Evolutionary conservation across 306 rosid genomes (phyloP), one percentile per base, ranked within the genome.

Genomic region (Medicago ruthenica): DNA sequence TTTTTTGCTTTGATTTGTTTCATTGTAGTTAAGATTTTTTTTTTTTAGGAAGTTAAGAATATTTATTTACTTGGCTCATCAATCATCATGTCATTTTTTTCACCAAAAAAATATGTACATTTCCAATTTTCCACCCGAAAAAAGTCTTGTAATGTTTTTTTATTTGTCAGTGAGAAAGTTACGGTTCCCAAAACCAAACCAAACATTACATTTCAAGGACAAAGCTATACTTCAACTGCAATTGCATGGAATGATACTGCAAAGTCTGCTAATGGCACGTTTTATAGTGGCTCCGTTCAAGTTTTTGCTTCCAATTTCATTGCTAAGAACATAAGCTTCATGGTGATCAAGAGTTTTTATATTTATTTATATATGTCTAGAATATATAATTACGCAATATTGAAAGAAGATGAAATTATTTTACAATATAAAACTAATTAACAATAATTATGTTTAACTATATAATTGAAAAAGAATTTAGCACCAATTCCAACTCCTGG

Each of bases 401-500:
- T 27, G 17, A 69, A 22, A 41, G 34, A 59, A 55, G 58, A 72
- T 37, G 37, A 16, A 22, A 75, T 24, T 6, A 54, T 11, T 57
- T 71, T 22, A 71, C 36, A 24, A 70, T 16, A 71, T 36, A 10
- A 70, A 7, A 34, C 20, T 13, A 81, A 24, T 15, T 22, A 82
- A 27, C 13, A 57, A 41, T 51, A 50, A 71, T 36, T 58, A 36
- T 24, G 42, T 79, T 51, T 75, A 6, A 3, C 31, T 27, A 27
- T 27, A 0, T 18, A 54, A 68, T 10, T 63, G 75, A 75, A 83
- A 51, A 21, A 94, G 97, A 94, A 94, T 74, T 81, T 94, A 39
- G 98, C 98, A 50, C 98, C 98, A 50, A 87, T 94, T 47, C 97
- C 98, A 22, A 48, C 79, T 16, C 96, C 97, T 1, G 98, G 98